A percentile compares a stretch with the other conserved stretches of the same genome.
These are phyloP conservation scores for Ananas comosus DNA, from an alignment of 176 grass and related monocot species.

Conservation along the genomic window DNA sequence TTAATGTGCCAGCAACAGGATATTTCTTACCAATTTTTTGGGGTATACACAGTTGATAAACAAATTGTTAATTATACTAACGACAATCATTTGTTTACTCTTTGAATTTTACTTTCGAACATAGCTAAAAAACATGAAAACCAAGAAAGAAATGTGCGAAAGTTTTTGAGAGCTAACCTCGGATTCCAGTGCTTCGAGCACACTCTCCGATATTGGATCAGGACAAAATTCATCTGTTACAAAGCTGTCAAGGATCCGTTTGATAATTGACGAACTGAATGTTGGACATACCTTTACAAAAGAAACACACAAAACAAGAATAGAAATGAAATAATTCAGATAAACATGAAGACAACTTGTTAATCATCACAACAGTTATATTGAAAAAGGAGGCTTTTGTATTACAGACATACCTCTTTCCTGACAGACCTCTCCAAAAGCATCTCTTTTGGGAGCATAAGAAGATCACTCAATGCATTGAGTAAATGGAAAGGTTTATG, in stretches of 20 bases:
- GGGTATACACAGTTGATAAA: too few species aligned
- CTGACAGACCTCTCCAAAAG: slow-evolving; percentile 64
- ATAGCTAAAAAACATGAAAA: neutral
- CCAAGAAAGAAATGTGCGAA: neutral
- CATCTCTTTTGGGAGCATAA: slow-evolving; percentile 94
- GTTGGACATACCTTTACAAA: slow-evolving; percentile 77
- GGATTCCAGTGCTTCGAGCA: slow-evolving; percentile 72
- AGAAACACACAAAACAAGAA: neutral
- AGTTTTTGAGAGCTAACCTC: slow-evolving; percentile 48
- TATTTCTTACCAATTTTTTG: too few species aligned
- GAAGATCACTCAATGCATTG: slow-evolving; percentile 96
- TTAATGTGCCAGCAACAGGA: too few species aligned
- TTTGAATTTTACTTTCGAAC: slow-evolving; percentile 3
- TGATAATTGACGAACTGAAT: slow-evolving; percentile 80
- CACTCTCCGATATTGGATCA: slow-evolving; percentile 48
- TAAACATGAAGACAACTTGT: neutral
- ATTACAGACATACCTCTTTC: slow-evolving; percentile 54
- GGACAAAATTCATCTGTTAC: slow-evolving; percentile 95
- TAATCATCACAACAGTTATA: slow-evolving; percentile 2
- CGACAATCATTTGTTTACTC: neutral
- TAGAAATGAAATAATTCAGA: neutral
- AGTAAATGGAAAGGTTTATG: slow-evolving; percentile 62
- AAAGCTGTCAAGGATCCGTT: slow-evolving; percentile 58
- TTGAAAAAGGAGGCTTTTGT: neutral
- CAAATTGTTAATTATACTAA: too few species aligned